Evolutionary conservation across 345 rosid genomes (phyloP).

Genomic region (Lumnitzera racemosa): DNA sequence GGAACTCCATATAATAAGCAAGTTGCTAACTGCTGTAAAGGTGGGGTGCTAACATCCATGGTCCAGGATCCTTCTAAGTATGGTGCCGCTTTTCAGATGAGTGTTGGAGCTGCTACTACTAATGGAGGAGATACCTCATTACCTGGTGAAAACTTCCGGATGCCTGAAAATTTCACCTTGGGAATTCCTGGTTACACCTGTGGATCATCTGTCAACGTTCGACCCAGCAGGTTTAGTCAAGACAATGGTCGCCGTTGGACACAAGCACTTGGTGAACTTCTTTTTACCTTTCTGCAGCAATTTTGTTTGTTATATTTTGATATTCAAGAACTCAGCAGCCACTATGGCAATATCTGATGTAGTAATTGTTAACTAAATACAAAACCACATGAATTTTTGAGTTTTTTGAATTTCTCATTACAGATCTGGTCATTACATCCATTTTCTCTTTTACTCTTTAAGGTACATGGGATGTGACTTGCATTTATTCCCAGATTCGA

Average conservation of each 20-base stretch:
- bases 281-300: neutral
- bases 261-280: constrained; percentile 55
- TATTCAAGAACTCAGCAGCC: neutral
- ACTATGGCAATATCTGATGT: neutral
- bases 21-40: constrained; percentile 65
- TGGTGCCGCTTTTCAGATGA: constrained; percentile 44
- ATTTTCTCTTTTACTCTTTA: constrained; percentile 2
- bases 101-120: constrained; percentile 16
- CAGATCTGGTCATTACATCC: too few species aligned
- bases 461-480: constrained; percentile 74
- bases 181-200: constrained; percentile 75
- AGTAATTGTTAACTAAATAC: neutral
- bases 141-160: constrained; percentile 11
- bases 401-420: too few species aligned
- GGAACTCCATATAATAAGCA: constrained; percentile 50
- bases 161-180: constrained; percentile 54
- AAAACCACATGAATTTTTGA: too few species aligned
- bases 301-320: neutral
- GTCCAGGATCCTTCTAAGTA: constrained; percentile 41
- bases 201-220: constrained; percentile 26
- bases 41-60: constrained; percentile 59
- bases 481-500: constrained; percentile 56
- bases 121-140: neutral
- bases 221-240: constrained; percentile 29
- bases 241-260: constrained; percentile 71